Evolutionary conservation across 257 asterid genomes (phyloP).

Genomic region (Forsythia viridissima): DNA sequence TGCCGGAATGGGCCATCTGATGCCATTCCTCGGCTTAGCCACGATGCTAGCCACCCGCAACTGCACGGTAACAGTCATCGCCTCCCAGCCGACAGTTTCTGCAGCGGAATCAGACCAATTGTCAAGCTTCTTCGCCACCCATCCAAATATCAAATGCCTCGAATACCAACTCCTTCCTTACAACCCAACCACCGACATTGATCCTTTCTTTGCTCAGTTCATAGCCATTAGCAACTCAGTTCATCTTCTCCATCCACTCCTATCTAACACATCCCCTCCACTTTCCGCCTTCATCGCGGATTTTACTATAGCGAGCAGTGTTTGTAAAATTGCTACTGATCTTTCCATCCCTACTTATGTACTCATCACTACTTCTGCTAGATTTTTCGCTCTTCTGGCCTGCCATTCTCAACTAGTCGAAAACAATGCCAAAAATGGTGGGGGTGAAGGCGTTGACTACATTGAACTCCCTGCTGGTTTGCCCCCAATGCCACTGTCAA

Average conservation of each 20-base stretch:
- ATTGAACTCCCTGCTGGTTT: conserved; percentile 32
- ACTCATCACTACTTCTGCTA: conserved; percentile 39
- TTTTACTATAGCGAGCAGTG: conserved; percentile 13
- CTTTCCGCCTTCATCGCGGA: conserved; percentile 44
- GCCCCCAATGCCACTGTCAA: conserved; percentile 35
- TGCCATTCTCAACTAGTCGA: conserved; percentile 32
- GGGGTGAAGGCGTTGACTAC: no score
- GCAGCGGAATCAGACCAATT: conserved; percentile 43
- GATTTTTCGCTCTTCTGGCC: conserved; percentile 40
- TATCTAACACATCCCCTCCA: conserved; percentile 34
- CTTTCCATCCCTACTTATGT: conserved; percentile 20
- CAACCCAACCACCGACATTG: conserved; percentile 28
- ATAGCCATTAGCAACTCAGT: conserved; percentile 40
- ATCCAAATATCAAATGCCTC: conserved; percentile 35
- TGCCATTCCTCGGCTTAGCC: conserved; percentile 54
- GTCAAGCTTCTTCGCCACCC: conserved; percentile 31
- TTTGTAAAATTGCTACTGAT: conserved; percentile 17
- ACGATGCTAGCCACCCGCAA: conserved; percentile 39
- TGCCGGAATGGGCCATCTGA: conserved; percentile 56
- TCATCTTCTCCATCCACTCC: conserved; percentile 38
- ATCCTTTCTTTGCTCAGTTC: conserved; percentile 49
- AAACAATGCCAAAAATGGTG: not conserved
- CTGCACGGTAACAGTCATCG: conserved; percentile 47
- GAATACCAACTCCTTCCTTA: conserved; percentile 36
- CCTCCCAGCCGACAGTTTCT: conserved; percentile 42